Evolutionary conservation across 2,329 filamentous ascomycete species (phyloP), one percentile per base, ranked within the genome.

Genomic region (Ceratocystis destructans): DNA sequence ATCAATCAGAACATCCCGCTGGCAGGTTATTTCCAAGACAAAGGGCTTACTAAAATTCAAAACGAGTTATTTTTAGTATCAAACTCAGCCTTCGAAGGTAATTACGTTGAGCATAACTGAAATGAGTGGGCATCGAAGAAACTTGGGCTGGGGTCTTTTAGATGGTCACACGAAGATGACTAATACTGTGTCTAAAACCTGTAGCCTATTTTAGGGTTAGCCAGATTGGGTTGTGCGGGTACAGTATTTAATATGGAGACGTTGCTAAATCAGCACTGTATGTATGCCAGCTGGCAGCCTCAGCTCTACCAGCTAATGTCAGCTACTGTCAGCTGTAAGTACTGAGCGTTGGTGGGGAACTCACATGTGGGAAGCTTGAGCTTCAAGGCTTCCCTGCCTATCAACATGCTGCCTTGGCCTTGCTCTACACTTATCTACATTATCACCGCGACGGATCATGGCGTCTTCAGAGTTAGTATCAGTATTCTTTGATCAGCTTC

Each of bases 401-500:
- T 50, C 10, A 63, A 45, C 44, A 50, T 33, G 22, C 25, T 28
- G 25, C 31, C 28, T 46, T 63, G 45, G 25, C 44, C 45, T 63
- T 31, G 31, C 44, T 6, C 62, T 53, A 31, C n/a, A 2, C 10
- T 8, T 50, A 31, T 20, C n/a, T 50, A 20, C 25, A 12, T 25
- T 10, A 17, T 28, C 25, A 15, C 22, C 17, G 41, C 41, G 31
- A 31, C 37, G 10, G 17, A 65, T 46, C 8, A 65, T 65, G 64
- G 53, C 37, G 3, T 28, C 53, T 33, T 25, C 64, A 41, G 28
- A 12, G 15, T 28, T 20, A 20, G 22, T 61, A 20, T 45, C 33
- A 33, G 57, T n/a, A 41, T 82, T 78, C 71, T 80, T 83, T 69
- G 75, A 76, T 64, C 70, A 75, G 68, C 79, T 81, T 75, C 76